A percentile compares a stretch with the other conserved stretches of the same genome.
Evolutionary conservation across 352 stramenopile genomes (phyloP).

Genomic region (Blastocystis sp.): DNA sequence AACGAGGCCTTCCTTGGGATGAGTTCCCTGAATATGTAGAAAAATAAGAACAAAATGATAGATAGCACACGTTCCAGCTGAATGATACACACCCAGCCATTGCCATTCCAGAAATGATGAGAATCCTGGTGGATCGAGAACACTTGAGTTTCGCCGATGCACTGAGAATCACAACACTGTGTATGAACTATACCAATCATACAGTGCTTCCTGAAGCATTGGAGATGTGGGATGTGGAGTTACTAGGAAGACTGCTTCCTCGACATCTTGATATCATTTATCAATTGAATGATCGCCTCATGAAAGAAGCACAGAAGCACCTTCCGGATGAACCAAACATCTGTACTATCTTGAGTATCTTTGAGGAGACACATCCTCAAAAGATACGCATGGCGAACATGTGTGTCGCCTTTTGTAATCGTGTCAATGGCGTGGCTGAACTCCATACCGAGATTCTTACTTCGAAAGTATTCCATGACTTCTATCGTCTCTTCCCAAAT

Average conservation of each 20-base stretch:
- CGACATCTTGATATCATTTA: slow-evolving; percentile 66
- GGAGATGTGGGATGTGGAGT: slow-evolving; percentile 66
- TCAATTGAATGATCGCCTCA: slow-evolving; percentile 64
- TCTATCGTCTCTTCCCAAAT: slow-evolving; percentile 64
- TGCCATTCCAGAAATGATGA: slow-evolving; percentile 64
- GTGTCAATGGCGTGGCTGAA: slow-evolving; percentile 66
- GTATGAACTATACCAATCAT: slow-evolving; percentile 66
- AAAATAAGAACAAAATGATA: not conserved
- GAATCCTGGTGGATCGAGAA: slow-evolving; percentile 64
- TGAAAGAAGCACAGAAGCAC: slow-evolving; percentile 63
- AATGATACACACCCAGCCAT: slow-evolving; percentile 66
- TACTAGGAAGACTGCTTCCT: slow-evolving; percentile 63
- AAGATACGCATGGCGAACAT: slow-evolving; percentile 66
- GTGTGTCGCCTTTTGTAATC: slow-evolving; percentile 63
- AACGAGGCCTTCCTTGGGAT: slow-evolving; percentile 20
- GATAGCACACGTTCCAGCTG: slow-evolving; percentile 63
- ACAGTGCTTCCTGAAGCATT: slow-evolving; percentile 65
- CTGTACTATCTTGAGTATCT: slow-evolving; percentile 63
- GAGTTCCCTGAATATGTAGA: slow-evolving; percentile 62
- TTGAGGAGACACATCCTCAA: slow-evolving; percentile 65
- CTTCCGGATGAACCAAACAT: slow-evolving; percentile 50
- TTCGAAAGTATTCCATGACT: slow-evolving; percentile 64
- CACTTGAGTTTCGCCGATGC: slow-evolving; percentile 58
- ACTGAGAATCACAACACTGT: slow-evolving; percentile 58
- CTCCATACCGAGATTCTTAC: slow-evolving; percentile 65